Evolutionary conservation across 495 filamentous ascomycete species (phyloP).

Genomic region (Neurospora pannonica): DNA sequence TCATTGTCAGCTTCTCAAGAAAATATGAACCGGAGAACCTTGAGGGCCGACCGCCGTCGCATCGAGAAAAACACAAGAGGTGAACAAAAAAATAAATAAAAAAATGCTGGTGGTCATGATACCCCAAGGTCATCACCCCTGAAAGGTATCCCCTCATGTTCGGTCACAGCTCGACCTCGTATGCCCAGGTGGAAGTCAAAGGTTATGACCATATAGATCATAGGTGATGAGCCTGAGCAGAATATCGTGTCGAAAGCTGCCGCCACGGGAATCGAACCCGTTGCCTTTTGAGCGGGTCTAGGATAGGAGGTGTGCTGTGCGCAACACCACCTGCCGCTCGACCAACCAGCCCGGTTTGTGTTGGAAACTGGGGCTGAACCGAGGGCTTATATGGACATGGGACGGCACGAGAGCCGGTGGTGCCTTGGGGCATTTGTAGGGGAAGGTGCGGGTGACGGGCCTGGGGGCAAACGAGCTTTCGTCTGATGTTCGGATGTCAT

Average conservation of each 20-base stretch:
- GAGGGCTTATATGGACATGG: neutral
- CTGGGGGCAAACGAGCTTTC: neutral
- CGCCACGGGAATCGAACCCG: neutral
- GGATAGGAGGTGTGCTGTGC: neutral
- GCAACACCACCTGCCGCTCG: neutral
- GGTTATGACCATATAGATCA: neutral
- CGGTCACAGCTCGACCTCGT: neutral
- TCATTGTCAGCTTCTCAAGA: neutral
- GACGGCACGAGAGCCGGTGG: no score
- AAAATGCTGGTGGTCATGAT: neutral
- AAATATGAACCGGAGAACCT: neutral
- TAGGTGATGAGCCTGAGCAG: neutral
- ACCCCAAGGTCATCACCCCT: neutral
- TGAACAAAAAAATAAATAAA: neutral
- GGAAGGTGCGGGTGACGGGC: neutral
- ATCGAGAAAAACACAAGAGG: neutral
- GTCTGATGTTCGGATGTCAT: neutral
- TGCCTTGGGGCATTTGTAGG: neutral
- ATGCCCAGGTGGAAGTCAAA: neutral
- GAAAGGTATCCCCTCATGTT: neutral
- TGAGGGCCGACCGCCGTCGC: no score
- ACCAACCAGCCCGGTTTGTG: neutral
- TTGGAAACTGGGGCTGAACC: neutral
- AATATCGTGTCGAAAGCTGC: neutral
- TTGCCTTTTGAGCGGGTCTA: neutral